Evolutionary conservation across 163 green algal species (phyloP).

Genomic region (Botryococcus braunii): DNA sequence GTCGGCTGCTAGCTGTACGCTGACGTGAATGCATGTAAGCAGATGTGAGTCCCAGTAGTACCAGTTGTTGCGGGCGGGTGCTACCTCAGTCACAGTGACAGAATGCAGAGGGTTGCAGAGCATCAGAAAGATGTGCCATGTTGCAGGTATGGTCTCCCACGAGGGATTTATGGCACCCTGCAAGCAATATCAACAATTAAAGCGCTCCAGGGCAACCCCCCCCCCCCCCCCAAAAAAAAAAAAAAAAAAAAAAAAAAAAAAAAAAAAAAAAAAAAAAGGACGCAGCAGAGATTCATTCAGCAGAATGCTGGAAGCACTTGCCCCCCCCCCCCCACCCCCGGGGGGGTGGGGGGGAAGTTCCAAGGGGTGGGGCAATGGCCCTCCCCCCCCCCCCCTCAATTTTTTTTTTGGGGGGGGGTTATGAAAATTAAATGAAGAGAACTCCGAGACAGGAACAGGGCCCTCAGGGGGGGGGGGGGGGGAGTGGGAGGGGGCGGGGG

Average conservation of each 20-base stretch:
- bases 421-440: no score
- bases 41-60: not conserved
- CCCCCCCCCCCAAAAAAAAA: not conserved
- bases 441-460: no score
- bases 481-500: no score
- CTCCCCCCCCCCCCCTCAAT: no score
- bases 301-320: no score
- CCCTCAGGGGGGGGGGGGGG: no score
- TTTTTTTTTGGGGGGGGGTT: no score
- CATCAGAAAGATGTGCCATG: conserved; percentile 62
- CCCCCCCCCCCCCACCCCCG: no score
- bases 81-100: conserved; percentile 35
- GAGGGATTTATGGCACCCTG: conserved; percentile 53
- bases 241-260: not conserved
- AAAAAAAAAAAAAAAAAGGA: not conserved
- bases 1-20: not conserved
- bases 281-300: not conserved
- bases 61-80: not conserved
- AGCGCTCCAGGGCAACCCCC: not conserved
- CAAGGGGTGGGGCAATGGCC: no score
- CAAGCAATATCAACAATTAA: not conserved
- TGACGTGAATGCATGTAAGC: not conserved
- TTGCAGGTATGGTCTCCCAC: conserved; percentile 73
- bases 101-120: conserved; percentile 43
- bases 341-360: no score